A percentile compares a stretch with the other conserved stretches of the same genome.
These are phyloP conservation scores for Pseudozyma sp. DNA, from an alignment of 1,284 basidiomycete species.

Conservation along the genomic window DNA sequence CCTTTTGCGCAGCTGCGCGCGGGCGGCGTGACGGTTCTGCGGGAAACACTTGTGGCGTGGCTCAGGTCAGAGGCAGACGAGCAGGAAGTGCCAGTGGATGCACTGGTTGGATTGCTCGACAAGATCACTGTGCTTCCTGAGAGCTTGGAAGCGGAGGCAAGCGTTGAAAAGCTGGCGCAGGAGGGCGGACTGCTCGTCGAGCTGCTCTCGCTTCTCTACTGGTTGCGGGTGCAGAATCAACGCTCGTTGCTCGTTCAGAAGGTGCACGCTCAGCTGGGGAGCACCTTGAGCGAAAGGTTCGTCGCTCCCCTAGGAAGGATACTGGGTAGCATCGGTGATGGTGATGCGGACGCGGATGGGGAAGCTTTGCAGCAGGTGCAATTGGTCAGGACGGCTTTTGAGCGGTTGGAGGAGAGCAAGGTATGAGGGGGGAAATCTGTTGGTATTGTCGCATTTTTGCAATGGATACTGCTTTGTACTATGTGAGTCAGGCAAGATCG, in stretches of 20 bases:
- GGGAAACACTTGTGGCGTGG: slow-evolving; percentile 4
- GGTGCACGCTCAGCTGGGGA: not conserved
- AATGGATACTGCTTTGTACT: no score
- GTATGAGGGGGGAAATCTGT: no score
- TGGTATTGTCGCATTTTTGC: no score
- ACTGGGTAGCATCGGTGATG: not conserved
- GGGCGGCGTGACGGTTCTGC: slow-evolving; percentile 36
- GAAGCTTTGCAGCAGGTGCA: not conserved
- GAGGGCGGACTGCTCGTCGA: slow-evolving; percentile 26
- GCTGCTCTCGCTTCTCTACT: slow-evolving; percentile 24
- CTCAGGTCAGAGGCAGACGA: not conserved
- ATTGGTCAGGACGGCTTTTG: not conserved
- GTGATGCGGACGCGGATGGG: not conserved
- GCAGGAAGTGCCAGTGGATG: not conserved
- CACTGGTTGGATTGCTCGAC: slow-evolving; percentile 10
- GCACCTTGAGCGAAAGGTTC: not conserved
- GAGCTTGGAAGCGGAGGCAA: not conserved
- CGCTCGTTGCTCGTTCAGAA: not conserved
- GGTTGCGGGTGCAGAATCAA: slow-evolving; percentile 19
- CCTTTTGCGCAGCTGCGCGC: slow-evolving; percentile 55
- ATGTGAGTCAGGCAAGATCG: no score
- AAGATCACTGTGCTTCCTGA: slow-evolving; percentile 9
- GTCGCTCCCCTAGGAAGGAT: not conserved
- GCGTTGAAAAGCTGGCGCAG: slow-evolving; percentile 4
- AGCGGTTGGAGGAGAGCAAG: not conserved